These are phyloP conservation scores for Paralagenidium karlingii DNA, from an alignment of 352 stramenopile genomes.

Conservation along the genomic window DNA sequence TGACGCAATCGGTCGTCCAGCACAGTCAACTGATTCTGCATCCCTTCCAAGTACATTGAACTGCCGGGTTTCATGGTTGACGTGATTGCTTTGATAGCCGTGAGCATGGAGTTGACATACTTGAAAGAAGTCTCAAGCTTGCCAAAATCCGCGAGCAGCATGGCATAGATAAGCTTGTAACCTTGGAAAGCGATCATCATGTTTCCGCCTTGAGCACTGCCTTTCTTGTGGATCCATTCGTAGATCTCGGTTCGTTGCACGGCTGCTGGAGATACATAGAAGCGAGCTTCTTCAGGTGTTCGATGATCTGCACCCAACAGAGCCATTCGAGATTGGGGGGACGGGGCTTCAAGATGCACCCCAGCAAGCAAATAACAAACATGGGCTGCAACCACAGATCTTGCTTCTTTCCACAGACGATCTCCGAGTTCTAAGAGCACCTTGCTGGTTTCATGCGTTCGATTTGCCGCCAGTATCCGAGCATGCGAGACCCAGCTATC, in stretches of 20 bases:
- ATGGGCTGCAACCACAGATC: conserved; percentile 56
- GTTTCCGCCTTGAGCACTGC: conserved; percentile 28
- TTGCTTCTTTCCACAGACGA: conserved; percentile 56
- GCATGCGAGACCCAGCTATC: conserved; percentile 65
- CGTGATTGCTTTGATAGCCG: conserved; percentile 54
- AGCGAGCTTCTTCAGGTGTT: conserved; percentile 52
- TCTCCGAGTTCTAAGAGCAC: conserved; percentile 60
- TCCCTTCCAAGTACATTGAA: conserved; percentile 80
- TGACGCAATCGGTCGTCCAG: conserved; percentile 77
- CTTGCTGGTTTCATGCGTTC: conserved; percentile 69
- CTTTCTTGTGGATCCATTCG: conserved; percentile 67
- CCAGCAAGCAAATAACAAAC: conserved; percentile 72
- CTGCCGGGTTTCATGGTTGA: conserved; percentile 69
- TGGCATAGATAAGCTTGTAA: conserved; percentile 84
- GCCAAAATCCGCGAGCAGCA: conserved; percentile 72
- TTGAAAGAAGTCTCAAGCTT: conserved; percentile 77
- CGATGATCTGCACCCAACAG: conserved; percentile 67
- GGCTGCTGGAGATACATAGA: conserved; percentile 62
- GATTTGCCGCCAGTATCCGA: conserved; percentile 70
- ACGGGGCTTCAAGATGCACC: conserved; percentile 58
- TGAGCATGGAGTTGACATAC: conserved; percentile 79
- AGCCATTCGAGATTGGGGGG: conserved; percentile 62
- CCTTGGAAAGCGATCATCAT: conserved; percentile 79
- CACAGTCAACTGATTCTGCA: conserved; percentile 80
- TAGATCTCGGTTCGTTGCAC: conserved; percentile 81